These are phyloP conservation scores for Mrakiaceae sp. DNA, from an alignment of 1,284 basidiomycete genomes.

Conservation along the genomic window DNA sequence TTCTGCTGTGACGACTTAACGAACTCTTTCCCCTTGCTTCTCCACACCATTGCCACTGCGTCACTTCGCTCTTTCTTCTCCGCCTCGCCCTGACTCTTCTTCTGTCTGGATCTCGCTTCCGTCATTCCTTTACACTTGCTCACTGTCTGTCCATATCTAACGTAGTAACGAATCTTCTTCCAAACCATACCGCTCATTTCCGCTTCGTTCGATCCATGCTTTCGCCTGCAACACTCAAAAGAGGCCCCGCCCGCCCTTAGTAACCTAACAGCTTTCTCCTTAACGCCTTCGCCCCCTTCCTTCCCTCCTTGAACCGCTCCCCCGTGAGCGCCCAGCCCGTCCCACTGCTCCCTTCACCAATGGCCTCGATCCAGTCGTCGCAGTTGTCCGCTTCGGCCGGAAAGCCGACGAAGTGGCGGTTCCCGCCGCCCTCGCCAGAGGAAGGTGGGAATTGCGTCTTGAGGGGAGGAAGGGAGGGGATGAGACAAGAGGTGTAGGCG, in stretches of 20 bases:
- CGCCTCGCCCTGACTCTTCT: too few species aligned
- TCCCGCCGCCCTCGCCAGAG: background rate
- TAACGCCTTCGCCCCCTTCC: conserved; percentile 6
- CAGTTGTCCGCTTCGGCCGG: conserved; percentile 3
- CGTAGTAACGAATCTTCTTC: too few species aligned
- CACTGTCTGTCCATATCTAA: too few species aligned
- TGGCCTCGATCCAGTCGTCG: conserved; percentile 7
- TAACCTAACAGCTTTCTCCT: conserved; percentile 5
- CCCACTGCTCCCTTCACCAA: background rate
- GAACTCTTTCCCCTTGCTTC: too few species aligned
- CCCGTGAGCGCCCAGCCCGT: background rate
- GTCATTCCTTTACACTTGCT: too few species aligned
- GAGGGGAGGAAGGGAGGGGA: background rate
- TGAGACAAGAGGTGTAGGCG: background rate
- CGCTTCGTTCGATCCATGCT: too few species aligned
- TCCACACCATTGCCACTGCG: too few species aligned
- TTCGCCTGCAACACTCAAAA: too few species aligned
- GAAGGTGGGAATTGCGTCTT: background rate
- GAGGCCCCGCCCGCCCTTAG: background rate
- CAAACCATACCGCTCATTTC: too few species aligned
- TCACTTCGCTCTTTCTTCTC: too few species aligned
- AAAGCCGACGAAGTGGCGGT: conserved; percentile 4
- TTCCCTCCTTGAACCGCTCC: background rate
- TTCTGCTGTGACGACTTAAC: too few species aligned
- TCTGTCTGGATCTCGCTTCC: too few species aligned